phyloP scores from a whole-genome alignment of 1,139 yeast species.

The Arxiozyma telluris region DNA sequence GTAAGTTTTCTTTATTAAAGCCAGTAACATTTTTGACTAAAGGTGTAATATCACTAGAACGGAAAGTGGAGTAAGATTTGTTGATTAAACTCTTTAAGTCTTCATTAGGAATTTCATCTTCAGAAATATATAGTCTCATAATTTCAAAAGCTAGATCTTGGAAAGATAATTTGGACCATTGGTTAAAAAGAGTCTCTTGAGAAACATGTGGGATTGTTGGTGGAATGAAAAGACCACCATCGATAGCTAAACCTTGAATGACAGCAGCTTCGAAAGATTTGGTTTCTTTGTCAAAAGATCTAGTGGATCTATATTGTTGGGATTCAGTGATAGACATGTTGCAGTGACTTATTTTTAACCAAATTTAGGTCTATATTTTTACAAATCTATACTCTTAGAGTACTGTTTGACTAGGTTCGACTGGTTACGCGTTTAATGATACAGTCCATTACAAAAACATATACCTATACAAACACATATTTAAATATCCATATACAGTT shows the following conservation, averaged over 20 bases:
- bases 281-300: slow-evolving; percentile 49
- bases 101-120: slow-evolving; percentile 57
- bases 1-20: slow-evolving; percentile 44
- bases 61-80: slow-evolving; percentile 81
- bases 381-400: neutral
- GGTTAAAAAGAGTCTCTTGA: slow-evolving; percentile 41
- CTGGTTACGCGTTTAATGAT: neutral
- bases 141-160: slow-evolving; percentile 81
- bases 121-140: slow-evolving; percentile 66
- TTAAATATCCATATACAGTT: too few species aligned
- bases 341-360: neutral
- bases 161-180: slow-evolving; percentile 71
- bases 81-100: slow-evolving; percentile 57
- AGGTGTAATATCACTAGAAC: slow-evolving; percentile 82
- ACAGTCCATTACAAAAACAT: neutral
- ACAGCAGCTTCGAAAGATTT: slow-evolving; percentile 86
- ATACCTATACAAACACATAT: too few species aligned
- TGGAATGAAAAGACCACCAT: slow-evolving; percentile 93
- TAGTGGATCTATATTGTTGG: slow-evolving; percentile 76
- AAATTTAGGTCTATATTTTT: neutral
- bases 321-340: slow-evolving; percentile 30
- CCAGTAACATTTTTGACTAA: slow-evolving; percentile 49
- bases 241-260: slow-evolving; percentile 88
- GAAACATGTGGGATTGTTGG: slow-evolving; percentile 67
- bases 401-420: neutral